A percentile compares a stretch with the other conserved stretches of the same genome.
Conservation (phyloP, 148 eudicot genomes). For the Gaultheria prostrata region DNA sequence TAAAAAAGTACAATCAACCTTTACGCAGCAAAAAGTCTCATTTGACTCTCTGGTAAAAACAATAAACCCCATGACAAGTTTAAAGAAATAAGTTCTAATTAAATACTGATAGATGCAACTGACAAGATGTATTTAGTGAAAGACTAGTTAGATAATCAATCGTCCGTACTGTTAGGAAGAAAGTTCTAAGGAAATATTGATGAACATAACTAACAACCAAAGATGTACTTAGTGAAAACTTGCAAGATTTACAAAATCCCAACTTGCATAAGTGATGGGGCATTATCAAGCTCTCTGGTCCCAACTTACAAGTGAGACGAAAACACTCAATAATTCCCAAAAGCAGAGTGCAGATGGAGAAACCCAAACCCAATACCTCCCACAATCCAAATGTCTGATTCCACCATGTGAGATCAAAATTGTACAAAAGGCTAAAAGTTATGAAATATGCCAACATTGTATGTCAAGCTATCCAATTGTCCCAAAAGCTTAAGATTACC, state of each 20-base stretch:
- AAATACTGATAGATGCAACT: not conserved
- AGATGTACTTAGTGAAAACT: not conserved
- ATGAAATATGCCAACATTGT: not conserved
- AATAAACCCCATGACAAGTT: not conserved
- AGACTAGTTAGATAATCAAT: no score
- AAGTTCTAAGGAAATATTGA: not conserved
- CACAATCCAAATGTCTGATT: not conserved
- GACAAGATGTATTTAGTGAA: no score
- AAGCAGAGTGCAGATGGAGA: not conserved
- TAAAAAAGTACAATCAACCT: not conserved
- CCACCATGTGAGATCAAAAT: not conserved
- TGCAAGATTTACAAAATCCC: not conserved
- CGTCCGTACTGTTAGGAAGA: not conserved
- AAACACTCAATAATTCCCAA: not conserved
- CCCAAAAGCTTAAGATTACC: not conserved
- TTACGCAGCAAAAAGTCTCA: slow-evolving; percentile 4
- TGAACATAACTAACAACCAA: not conserved
- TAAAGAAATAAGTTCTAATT: not conserved
- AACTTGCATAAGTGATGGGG: not conserved
- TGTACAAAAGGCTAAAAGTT: not conserved
- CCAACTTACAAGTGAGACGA: not conserved
- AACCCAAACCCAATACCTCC: not conserved
- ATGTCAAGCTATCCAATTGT: not conserved
- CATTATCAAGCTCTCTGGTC: not conserved
- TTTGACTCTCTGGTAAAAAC: not conserved